These are phyloP conservation scores for Apiospora aurea DNA, from an alignment of 2,329 filamentous ascomycete species.

Conservation along the genomic window DNA sequence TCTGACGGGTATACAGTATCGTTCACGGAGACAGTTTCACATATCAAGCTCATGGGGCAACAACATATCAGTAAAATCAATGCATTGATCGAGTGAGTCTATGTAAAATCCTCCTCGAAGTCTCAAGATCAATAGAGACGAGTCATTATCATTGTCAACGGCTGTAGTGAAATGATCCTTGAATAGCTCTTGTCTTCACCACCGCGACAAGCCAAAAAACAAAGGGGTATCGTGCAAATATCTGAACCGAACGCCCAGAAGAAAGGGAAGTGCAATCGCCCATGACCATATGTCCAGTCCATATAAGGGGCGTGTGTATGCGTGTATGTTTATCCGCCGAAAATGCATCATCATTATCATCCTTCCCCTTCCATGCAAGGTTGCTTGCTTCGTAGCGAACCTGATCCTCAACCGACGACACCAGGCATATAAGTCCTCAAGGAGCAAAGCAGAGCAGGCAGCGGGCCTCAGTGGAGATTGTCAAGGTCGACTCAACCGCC, in stretches of 20 bases:
- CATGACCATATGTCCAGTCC: not conserved
- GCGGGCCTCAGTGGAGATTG: not conserved
- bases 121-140: not conserved
- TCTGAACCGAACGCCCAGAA: not conserved
- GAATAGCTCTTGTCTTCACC: not conserved
- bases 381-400: not conserved
- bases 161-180: not conserved
- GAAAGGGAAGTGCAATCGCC: not conserved
- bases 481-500: not conserved
- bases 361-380: not conserved
- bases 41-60: not conserved
- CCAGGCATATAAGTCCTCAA: too few relatives aligned
- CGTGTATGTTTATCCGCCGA: not conserved
- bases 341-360: not conserved
- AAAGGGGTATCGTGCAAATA: not conserved
- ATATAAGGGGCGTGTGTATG: not conserved
- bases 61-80: not conserved
- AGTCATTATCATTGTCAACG: not conserved
- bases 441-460: not conserved
- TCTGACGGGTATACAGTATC: not conserved
- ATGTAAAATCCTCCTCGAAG: not conserved
- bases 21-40: not conserved
- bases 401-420: not conserved
- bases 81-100: slow-evolving; percentile 10
- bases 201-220: not conserved